Evolutionary conservation across 768 basidiomycete genomes (phyloP).

Genomic region (Crucibulum laeve): DNA sequence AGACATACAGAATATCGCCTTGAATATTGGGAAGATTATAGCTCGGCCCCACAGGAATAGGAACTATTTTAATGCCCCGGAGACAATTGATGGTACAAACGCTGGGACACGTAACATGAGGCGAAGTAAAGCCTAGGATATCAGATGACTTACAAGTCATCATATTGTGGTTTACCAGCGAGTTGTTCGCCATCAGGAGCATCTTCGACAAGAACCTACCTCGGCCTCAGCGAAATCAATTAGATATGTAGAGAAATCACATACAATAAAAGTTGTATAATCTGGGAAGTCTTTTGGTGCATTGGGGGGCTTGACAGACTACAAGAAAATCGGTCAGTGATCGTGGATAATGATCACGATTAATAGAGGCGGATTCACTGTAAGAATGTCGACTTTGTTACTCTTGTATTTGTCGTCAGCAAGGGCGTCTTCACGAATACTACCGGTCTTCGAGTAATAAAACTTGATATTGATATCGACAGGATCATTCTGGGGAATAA

Average conservation of each 20-base stretch:
- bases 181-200: background rate
- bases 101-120: background rate
- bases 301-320: slow-evolving; percentile 5
- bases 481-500: slow-evolving; percentile 5
- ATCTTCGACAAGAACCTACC: background rate
- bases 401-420: slow-evolving; percentile 8
- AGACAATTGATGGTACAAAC: slow-evolving; percentile 4
- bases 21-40: slow-evolving; percentile 12
- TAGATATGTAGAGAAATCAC: background rate
- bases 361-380: slow-evolving; percentile 3
- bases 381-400: slow-evolving; percentile 7
- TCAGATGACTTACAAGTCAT: slow-evolving; percentile 11
- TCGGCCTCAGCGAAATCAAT: background rate
- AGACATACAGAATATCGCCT: slow-evolving; percentile 13
- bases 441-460: slow-evolving; percentile 4
- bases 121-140: background rate
- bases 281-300: slow-evolving; percentile 11
- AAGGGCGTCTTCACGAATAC: slow-evolving; percentile 2
- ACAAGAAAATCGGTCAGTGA: background rate
- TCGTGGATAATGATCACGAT: background rate
- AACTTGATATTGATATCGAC: slow-evolving; percentile 5
- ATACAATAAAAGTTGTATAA: slow-evolving; percentile 9
- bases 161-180: slow-evolving; percentile 5
- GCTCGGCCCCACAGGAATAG: slow-evolving; percentile 1
- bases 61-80: slow-evolving; percentile 3